phyloP scores from a whole-genome alignment of 2,329 filamentous ascomycete genomes.

The Furcasterigmium sp. region DNA sequence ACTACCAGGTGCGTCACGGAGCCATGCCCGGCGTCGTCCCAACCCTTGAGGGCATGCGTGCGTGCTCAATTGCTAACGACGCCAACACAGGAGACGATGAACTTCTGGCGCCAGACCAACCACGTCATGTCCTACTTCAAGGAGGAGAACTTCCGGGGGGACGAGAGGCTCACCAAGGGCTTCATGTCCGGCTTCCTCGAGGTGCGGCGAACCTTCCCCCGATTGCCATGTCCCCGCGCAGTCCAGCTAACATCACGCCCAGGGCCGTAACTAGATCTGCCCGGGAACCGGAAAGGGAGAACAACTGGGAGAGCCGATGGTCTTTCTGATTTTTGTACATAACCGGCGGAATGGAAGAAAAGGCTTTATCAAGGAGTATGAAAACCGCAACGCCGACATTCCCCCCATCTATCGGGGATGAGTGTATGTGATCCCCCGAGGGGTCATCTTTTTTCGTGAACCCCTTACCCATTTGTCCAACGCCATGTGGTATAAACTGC shows the following conservation, averaged over 20 bases:
- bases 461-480: no score
- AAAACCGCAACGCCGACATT: constrained; percentile 27
- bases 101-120: constrained; percentile 97
- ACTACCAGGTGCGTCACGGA: constrained; percentile 75
- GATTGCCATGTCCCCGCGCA: neutral
- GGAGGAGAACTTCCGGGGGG: constrained; percentile 70
- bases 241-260: constrained; percentile 1
- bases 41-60: no score
- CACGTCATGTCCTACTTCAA: constrained; percentile 98
- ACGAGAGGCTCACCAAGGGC: constrained; percentile 73
- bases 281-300: neutral
- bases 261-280: constrained; percentile 15
- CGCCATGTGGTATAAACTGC: neutral
- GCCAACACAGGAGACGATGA: constrained; percentile 96
- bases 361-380: no score
- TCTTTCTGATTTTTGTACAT: constrained; percentile 2
- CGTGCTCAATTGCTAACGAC: no score
- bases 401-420: no score
- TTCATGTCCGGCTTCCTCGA: constrained; percentile 96
- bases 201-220: constrained; percentile 46
- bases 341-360: constrained; percentile 4
- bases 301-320: no score
- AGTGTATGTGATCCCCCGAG: no score
- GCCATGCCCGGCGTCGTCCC: no score
- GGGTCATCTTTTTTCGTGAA: no score